Conservation (phyloP, 352 stramenopile genomes). For the Globisporangium paddicum region DNA sequence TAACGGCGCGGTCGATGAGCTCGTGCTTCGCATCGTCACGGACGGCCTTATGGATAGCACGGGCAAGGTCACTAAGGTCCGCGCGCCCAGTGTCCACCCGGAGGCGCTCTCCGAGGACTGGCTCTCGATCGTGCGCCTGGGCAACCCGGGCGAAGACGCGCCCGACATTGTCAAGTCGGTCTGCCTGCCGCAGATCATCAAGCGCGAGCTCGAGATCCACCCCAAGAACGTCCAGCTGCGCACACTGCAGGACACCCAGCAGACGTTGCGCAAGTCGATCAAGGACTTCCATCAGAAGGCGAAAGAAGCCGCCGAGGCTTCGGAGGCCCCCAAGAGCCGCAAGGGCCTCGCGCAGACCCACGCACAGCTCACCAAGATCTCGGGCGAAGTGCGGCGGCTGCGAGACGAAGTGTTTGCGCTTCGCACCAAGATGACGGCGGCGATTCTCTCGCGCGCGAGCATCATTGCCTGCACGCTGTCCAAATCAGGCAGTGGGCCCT, state of each 20-base stretch:
- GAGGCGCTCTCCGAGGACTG: conserved; percentile 37
- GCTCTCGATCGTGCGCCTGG: conserved; percentile 78
- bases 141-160: conserved; percentile 72
- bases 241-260: conserved; percentile 56
- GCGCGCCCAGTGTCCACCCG: conserved; percentile 62
- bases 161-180: conserved; percentile 67
- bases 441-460: conserved; percentile 66
- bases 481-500: conserved; percentile 74
- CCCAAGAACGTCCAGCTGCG: conserved; percentile 72
- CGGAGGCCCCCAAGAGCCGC: conserved; percentile 23
- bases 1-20: conserved; percentile 88
- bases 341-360: conserved; percentile 74
- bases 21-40: conserved; percentile 84
- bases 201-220: conserved; percentile 74
- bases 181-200: conserved; percentile 79
- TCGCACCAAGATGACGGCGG: conserved; percentile 66
- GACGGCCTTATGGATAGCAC: conserved; percentile 70
- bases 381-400: conserved; percentile 73
- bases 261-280: conserved; percentile 58
- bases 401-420: conserved; percentile 78
- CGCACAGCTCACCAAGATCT: conserved; percentile 62
- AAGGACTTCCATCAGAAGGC: conserved; percentile 69
- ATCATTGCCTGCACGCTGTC: conserved; percentile 88
- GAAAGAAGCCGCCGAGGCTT: conserved; percentile 25
- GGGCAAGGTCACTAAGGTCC: conserved; percentile 48